A percentile compares a stretch with the other conserved stretches of the same genome.
Conservation (phyloP, 2,329 filamentous ascomycete genomes). For the Paracoccidioides lutzii region DNA sequence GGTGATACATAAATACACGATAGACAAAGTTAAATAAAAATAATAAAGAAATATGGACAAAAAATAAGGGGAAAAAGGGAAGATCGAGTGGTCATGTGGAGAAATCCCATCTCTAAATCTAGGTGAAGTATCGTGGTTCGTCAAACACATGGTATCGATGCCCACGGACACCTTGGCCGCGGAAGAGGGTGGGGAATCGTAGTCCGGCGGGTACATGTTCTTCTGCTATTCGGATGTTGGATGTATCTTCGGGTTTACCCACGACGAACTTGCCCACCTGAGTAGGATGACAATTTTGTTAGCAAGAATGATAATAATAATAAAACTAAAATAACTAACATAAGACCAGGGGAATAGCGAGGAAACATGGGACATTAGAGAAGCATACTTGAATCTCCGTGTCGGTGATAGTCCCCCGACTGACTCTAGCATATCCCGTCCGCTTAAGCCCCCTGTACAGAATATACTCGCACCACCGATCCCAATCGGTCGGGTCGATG, state of each 20-base stretch:
- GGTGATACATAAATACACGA: too few relatives aligned
- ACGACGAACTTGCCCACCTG: slow-evolving; percentile 83
- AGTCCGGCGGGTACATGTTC: slow-evolving; percentile 60
- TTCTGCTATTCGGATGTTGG: slow-evolving; percentile 54
- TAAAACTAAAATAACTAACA: background rate
- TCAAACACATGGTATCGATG: slow-evolving; percentile 94
- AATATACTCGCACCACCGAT: slow-evolving; percentile 98
- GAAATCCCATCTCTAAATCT: slow-evolving; percentile 16
- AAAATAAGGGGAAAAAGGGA: background rate
- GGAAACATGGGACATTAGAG: slow-evolving; percentile 11
- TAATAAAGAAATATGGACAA: slow-evolving; percentile 1
- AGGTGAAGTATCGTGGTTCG: slow-evolving; percentile 58
- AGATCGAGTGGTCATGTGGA: too few relatives aligned
- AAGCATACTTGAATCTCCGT: slow-evolving; percentile 71
- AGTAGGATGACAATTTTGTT: slow-evolving; percentile 9
- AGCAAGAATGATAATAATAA: background rate
- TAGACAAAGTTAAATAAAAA: too few relatives aligned
- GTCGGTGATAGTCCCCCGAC: slow-evolving; percentile 83
- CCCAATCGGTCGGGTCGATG: slow-evolving; percentile 85
- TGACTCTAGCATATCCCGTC: slow-evolving; percentile 80
- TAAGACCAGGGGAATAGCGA: background rate
- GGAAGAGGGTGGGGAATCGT: slow-evolving; percentile 75
- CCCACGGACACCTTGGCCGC: slow-evolving; percentile 71
- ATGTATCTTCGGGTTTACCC: slow-evolving; percentile 51
- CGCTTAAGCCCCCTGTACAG: slow-evolving; percentile 80